phyloP scores from a whole-genome alignment of 129 eudicot genomes.

The Helianthus annuus region HanXRQr2.0-SUNRISE NC_035446.2:99860011-99860510 shows the following conservation, averaged over 20 bases:
- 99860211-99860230: constrained; percentile 91
- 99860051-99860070: too few species aligned
- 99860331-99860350: too few species aligned
- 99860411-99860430: constrained; percentile 99
- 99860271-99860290: too few species aligned
- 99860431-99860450: constrained; percentile 60
- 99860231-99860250: constrained; percentile 68
- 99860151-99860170: constrained; percentile 93
- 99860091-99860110: constrained; percentile 99
- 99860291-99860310: too few species aligned
- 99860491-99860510: constrained; percentile 79
- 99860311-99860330: too few species aligned
- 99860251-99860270: too few species aligned
- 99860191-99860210: constrained; percentile 79
- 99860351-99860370: constrained; percentile 32
- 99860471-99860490: constrained; percentile 62
- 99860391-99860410: constrained; percentile 64
- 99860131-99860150: constrained; percentile 99
- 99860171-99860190: constrained; percentile 90
- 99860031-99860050: too few species aligned
- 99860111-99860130: constrained; percentile 90
- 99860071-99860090: constrained; percentile 96
- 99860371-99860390: constrained; percentile 76
- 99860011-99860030: too few species aligned
- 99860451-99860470: too few species aligned